Base-by-base conservation (phyloP, 2,329 filamentous ascomycete genomes). In the Cordyceps javanica region DNA sequence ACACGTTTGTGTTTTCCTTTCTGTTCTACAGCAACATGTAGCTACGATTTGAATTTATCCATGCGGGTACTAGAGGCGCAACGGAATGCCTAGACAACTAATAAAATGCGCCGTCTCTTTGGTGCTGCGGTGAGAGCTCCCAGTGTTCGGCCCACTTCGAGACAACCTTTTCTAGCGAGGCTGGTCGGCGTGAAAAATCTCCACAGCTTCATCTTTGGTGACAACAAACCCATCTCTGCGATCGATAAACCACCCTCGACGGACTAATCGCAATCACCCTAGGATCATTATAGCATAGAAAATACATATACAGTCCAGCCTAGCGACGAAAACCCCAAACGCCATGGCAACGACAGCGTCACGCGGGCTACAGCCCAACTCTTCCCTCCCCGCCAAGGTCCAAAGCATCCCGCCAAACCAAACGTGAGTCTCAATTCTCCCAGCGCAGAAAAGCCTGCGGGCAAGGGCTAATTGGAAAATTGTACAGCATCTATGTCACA, bases 401-500 rank as follows among this genome's bases (percentile, higher is more conserved):
- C 75, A 80, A 50, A 72, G 79, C 19, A 76, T 82, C 52, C 76
- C 86, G 60, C 88, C 89, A 45, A 92, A 90, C 67, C 89, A 91
- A 73, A 91, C 88, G 85, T 89, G 71, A 76, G 86, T 77, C 61
- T 14, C n/a, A 23, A n/a, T 3, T 1, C n/a, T 16, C 36, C 25
- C 26, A 28, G 23, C 42, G 25, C 45, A 26, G 16, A 16, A 26
- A 42, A 19, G 30, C 30, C 16, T n/a, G 11, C 21, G 42, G 5
- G 9, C 39, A 23, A 13, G 21, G 21, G 5, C 32, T 53, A 48
- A 62, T 65, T 49, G 60, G 6, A 19, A 28, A 13, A 5, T 28
- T 8, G 28, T 9, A 2, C 49, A 95, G 90, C 10, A 82, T 99
- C 62, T 99, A 97, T 70, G 82, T 96, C 66, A 89, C 86, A 54